Conservation (phyloP, 768 basidiomycete genomes). For the Auriculariales sp. region DNA sequence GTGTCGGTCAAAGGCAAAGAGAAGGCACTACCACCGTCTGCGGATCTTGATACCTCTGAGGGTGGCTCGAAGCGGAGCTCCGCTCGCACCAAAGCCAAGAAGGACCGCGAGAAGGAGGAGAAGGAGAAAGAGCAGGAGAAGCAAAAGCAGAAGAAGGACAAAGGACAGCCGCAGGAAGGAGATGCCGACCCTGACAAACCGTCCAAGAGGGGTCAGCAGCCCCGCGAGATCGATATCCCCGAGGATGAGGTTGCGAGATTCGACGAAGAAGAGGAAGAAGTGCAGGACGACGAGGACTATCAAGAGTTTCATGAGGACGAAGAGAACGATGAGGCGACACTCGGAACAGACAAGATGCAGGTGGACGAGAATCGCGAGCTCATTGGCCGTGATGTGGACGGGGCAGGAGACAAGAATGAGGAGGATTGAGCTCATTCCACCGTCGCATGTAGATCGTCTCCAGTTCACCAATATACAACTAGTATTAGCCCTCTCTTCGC, state of each 20-base stretch:
- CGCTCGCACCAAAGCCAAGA: not conserved
- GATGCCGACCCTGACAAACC: not conserved
- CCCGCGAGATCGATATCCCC: not conserved
- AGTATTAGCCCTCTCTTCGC: too few relatives aligned
- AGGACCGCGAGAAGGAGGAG: not conserved
- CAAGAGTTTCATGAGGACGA: not conserved
- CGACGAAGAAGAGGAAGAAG: conserved; percentile 3
- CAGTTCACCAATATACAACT: too few relatives aligned
- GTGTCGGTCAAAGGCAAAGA: conserved; percentile 2
- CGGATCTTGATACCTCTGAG: not conserved
- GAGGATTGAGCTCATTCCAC: too few relatives aligned
- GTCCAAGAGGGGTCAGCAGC: not conserved
- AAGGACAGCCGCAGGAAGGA: not conserved
- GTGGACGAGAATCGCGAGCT: not conserved
- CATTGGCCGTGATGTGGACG: not conserved
- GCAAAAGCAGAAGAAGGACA: not conserved
- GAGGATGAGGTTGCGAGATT: not conserved
- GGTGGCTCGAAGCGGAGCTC: not conserved
- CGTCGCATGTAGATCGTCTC: too few relatives aligned
- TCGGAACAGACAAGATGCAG: not conserved
- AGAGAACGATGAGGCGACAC: not conserved
- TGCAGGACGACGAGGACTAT: not conserved
- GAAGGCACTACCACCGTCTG: not conserved
- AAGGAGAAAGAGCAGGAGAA: conserved; percentile 1
- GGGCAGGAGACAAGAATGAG: too few relatives aligned